Evolutionary conservation across 768 basidiomycete species (phyloP).

Genomic region (Daedalea quercina): DNA sequence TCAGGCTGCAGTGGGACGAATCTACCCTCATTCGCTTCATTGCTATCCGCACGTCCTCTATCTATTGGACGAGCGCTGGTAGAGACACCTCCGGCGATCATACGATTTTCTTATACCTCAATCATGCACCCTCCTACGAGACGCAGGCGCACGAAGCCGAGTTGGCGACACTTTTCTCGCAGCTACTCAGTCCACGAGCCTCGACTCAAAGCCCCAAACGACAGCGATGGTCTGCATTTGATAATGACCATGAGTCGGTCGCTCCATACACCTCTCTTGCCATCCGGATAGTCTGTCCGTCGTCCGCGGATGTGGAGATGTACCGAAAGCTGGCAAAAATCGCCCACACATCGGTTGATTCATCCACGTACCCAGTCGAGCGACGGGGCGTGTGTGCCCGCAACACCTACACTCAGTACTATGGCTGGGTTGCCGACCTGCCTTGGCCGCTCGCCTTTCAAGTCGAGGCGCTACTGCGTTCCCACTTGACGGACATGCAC

Average conservation of each 20-base stretch:
- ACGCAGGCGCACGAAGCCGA: background rate
- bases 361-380: slow-evolving; percentile 33
- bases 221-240: slow-evolving; percentile 32
- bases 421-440: slow-evolving; percentile 27
- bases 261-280: slow-evolving; percentile 47
- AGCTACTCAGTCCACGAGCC: background rate
- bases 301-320: slow-evolving; percentile 23
- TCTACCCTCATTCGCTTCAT: slow-evolving; percentile 24
- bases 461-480: slow-evolving; percentile 36
- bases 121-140: slow-evolving; percentile 36
- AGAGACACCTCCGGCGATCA: slow-evolving; percentile 20
- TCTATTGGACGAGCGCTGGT: slow-evolving; percentile 32
- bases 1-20: slow-evolving; percentile 28
- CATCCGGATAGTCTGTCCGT: slow-evolving; percentile 42
- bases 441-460: slow-evolving; percentile 57
- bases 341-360: slow-evolving; percentile 27
- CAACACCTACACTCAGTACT: slow-evolving; percentile 23
- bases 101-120: slow-evolving; percentile 36
- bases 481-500: slow-evolving; percentile 36
- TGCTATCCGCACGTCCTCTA: slow-evolving; percentile 38
- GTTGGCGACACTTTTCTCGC: background rate
- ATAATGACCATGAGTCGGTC: slow-evolving; percentile 32
- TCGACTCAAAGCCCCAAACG: slow-evolving; percentile 16
- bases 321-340: slow-evolving; percentile 34
- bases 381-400: slow-evolving; percentile 39